Conservation (phyloP, 345 rosid genomes). For the Rhizophora apiculata region DNA sequence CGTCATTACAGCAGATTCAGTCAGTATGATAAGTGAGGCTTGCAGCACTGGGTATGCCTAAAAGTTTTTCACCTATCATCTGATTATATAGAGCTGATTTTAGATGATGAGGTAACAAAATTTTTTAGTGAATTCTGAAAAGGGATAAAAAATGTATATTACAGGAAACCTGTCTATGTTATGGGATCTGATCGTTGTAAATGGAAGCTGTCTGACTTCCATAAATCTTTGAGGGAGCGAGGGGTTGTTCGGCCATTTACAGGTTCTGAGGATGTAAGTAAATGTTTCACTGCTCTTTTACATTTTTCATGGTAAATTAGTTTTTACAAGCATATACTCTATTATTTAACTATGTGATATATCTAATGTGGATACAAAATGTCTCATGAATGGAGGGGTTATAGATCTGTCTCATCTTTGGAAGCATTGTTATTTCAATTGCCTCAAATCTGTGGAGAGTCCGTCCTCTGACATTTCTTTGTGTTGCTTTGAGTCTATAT, state of each 20-base stretch:
- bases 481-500: too few relatives aligned
- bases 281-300: not conserved
- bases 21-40: slow-evolving; percentile 88
- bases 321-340: slow-evolving; percentile 71
- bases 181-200: slow-evolving; percentile 81
- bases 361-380: too few relatives aligned
- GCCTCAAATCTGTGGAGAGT: too few relatives aligned
- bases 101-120: not conserved
- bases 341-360: not conserved
- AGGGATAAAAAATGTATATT: slow-evolving; percentile 4
- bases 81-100: slow-evolving; percentile 2
- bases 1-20: slow-evolving; percentile 91
- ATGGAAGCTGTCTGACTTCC: slow-evolving; percentile 86
- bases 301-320: slow-evolving; percentile 40
- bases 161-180: slow-evolving; percentile 89
- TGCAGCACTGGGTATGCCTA: slow-evolving; percentile 89
- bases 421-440: too few relatives aligned
- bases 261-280: slow-evolving; percentile 93
- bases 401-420: too few relatives aligned
- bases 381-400: too few relatives aligned
- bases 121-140: slow-evolving; percentile 6
- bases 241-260: slow-evolving; percentile 81
- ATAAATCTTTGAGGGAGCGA: slow-evolving; percentile 73
- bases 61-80: slow-evolving; percentile 2
- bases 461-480: too few relatives aligned